Evolutionary conservation across 805 yeast species (phyloP).

Genomic region (Alloascoidea africana): DNA sequence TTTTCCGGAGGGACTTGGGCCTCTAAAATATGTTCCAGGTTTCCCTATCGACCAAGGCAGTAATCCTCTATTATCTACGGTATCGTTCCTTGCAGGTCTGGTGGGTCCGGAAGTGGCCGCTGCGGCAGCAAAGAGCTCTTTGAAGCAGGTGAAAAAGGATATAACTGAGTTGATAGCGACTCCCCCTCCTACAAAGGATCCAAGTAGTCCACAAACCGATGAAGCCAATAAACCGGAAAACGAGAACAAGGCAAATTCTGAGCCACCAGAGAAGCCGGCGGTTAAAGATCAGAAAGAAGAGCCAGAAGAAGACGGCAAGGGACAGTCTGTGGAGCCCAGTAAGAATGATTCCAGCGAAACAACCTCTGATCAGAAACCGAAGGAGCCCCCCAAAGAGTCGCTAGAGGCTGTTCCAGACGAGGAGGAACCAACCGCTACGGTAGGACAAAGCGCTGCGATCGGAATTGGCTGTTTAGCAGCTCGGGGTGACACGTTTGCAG

Average conservation of each 20-base stretch:
- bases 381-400: background rate
- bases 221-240: background rate
- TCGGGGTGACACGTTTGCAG: conserved; percentile 56
- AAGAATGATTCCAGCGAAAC: no score
- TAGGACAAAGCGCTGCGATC: background rate
- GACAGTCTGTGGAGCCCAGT: background rate
- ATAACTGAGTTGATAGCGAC: conserved; percentile 8
- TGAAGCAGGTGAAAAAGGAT: conserved; percentile 14
- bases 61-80: conserved; percentile 79
- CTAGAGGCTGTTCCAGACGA: no score
- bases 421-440: background rate
- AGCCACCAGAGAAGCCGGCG: background rate
- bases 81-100: conserved; percentile 71
- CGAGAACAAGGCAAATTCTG: background rate
- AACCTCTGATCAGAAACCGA: background rate
- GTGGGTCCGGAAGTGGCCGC: conserved; percentile 80
- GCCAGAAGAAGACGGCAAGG: background rate
- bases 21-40: conserved; percentile 48
- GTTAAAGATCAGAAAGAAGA: background rate
- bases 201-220: background rate
- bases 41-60: background rate
- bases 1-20: conserved; percentile 33
- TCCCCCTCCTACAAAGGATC: no score
- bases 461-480: conserved; percentile 32
- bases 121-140: conserved; percentile 54